These are phyloP conservation scores for Eucalyptus cloeziana DNA, from an alignment of 345 rosid species.

Conservation along the genomic window DNA sequence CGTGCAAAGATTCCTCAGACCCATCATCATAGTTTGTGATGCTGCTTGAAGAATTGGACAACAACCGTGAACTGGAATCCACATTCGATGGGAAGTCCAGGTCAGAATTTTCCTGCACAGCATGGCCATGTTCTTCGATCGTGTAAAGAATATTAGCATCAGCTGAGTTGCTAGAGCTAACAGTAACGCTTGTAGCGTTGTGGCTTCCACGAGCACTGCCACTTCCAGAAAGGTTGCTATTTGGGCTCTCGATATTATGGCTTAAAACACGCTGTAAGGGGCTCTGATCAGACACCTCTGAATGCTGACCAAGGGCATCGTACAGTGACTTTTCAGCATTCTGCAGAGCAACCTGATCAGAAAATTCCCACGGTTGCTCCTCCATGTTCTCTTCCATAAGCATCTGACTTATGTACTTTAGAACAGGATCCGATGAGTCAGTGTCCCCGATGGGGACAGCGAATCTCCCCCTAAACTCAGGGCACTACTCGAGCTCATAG, in stretches of 20 bases:
- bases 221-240: background rate
- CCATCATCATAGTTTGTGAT: background rate
- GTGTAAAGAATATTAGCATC: background rate
- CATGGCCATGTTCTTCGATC: background rate
- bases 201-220: background rate
- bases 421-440: constrained; percentile 35
- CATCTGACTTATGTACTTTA: constrained; percentile 53
- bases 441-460: constrained; percentile 22
- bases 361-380: constrained; percentile 33
- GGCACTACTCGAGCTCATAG: background rate
- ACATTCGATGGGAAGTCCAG: background rate
- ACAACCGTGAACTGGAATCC: background rate
- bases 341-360: constrained; percentile 47
- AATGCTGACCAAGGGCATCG: constrained; percentile 30
- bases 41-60: constrained; percentile 2
- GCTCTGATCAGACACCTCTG: constrained; percentile 2
- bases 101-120: background rate
- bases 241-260: constrained; percentile 4
- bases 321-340: constrained; percentile 56
- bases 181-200: background rate
- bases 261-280: background rate
- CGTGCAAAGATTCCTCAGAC: constrained; percentile 18
- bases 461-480: background rate
- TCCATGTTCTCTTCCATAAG: constrained; percentile 73
- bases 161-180: background rate